Conservation (phyloP, 176 grass and related monocot species). For the Poa pratensis region DNA sequence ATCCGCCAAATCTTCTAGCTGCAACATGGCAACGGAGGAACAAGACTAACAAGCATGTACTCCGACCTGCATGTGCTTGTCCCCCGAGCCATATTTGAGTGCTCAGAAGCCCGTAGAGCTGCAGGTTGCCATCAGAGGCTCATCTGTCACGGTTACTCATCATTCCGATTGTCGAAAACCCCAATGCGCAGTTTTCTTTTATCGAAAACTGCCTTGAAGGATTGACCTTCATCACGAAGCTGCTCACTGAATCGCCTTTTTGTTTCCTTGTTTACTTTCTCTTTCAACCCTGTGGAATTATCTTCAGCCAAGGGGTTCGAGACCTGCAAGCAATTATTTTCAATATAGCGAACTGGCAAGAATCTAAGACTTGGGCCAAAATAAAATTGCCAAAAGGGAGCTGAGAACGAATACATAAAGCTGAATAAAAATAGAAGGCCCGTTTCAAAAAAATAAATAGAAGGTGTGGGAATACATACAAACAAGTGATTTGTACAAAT, state of each 20-base stretch:
- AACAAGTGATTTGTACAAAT: conserved; percentile 8
- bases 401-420: neutral
- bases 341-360: conserved; percentile 9
- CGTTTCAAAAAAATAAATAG: conserved; percentile 8
- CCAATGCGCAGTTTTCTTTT: conserved; percentile 64
- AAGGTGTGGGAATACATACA: neutral
- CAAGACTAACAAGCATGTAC: neutral
- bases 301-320: conserved; percentile 70
- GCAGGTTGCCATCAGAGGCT: conserved; percentile 1
- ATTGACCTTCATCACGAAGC: conserved; percentile 81
- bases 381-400: neutral
- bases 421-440: neutral
- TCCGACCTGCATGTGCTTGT: conserved; percentile 8
- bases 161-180: conserved; percentile 41
- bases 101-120: neutral
- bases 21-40: conserved; percentile 4
- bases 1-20: neutral
- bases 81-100: neutral
- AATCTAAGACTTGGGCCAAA: neutral
- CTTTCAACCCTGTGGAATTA: conserved; percentile 43
- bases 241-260: conserved; percentile 82
- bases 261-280: conserved; percentile 55
- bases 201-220: conserved; percentile 78
- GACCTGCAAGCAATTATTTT: conserved; percentile 53
- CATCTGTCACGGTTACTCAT: conserved; percentile 30